Evolutionary conservation across 2,329 filamentous ascomycete species (phyloP).

Genomic region (Fusarium globosum): DNA sequence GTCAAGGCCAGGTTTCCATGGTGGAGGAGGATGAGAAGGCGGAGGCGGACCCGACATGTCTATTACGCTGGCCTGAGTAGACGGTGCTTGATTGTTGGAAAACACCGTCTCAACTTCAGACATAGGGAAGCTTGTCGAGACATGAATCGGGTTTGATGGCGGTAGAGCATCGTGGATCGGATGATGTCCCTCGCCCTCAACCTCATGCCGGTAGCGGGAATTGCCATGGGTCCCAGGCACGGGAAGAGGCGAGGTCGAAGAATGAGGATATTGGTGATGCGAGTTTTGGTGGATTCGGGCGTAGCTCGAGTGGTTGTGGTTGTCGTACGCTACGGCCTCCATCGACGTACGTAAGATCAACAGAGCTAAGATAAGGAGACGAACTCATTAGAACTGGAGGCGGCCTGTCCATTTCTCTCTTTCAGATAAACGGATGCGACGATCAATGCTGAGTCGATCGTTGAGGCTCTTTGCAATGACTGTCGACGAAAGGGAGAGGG

Average conservation of each 20-base stretch:
- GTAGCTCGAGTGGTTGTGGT: slow-evolving; percentile 25
- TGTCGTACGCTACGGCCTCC: slow-evolving; percentile 36
- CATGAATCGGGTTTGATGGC: slow-evolving; percentile 9
- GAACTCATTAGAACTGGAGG: slow-evolving; percentile 33
- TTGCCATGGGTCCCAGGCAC: slow-evolving; percentile 31
- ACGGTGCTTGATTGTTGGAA: slow-evolving; percentile 44
- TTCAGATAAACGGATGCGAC: slow-evolving; percentile 25
- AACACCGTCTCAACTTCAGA: slow-evolving; percentile 45
- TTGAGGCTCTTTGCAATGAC: slow-evolving; percentile 30
- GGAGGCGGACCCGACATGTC: slow-evolving; percentile 35
- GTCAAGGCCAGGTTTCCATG: slow-evolving; percentile 10
- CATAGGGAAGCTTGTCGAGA: slow-evolving; percentile 39
- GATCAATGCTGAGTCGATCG: slow-evolving; percentile 23
- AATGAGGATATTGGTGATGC: slow-evolving; percentile 13
- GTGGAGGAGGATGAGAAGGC: slow-evolving; percentile 28
- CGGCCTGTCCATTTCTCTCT: slow-evolving; percentile 37
- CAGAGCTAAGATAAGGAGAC: slow-evolving; percentile 24
- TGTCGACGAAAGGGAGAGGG: slow-evolving; percentile 3
- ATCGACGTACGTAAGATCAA: slow-evolving; percentile 34
- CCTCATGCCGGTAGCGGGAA: slow-evolving; percentile 2
- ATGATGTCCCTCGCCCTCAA: slow-evolving; percentile 22
- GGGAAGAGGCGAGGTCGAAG: slow-evolving; percentile 22
- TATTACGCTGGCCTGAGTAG: slow-evolving; percentile 44
- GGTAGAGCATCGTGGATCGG: slow-evolving; percentile 29
- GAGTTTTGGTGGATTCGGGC: slow-evolving; percentile 17